Percentiles rank a stretch among this genome's conserved stretches.
Evolutionary conservation across 306 rosid species (phyloP).

Genomic region (Cicer judaicum): DNA sequence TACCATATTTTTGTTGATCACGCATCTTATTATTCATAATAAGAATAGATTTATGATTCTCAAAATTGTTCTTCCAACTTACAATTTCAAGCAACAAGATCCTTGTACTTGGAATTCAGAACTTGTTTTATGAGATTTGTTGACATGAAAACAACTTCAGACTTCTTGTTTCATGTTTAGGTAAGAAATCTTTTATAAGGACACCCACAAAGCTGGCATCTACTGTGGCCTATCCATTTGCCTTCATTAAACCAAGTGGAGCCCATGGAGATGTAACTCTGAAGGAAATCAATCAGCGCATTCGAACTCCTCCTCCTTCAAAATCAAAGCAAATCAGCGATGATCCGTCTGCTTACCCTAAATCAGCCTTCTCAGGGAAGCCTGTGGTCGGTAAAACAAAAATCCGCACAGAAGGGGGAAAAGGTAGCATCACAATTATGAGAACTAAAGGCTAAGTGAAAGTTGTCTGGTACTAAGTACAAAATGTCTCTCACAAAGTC

Average conservation of each 20-base stretch:
- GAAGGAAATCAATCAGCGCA: constrained; percentile 95
- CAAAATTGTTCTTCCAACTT: background rate
- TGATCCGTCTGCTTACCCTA: constrained; percentile 73
- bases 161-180: constrained; percentile 56
- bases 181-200: constrained; percentile 74
- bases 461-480: constrained; percentile 39
- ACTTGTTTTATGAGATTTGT: background rate
- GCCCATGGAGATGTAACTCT: constrained; percentile 93
- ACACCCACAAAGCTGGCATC: constrained; percentile 78
- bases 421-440: constrained; percentile 98
- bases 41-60: background rate
- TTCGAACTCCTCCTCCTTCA: constrained; percentile 74
- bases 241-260: constrained; percentile 93
- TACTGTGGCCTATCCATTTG: constrained; percentile 93
- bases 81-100: background rate
- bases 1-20: background rate
- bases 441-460: constrained; percentile 82
- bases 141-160: constrained; percentile 31
- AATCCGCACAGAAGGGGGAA: constrained; percentile 92
- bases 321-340: constrained; percentile 59
- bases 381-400: constrained; percentile 95
- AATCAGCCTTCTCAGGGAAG: constrained; percentile 97
- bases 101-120: constrained; percentile 8
- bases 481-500: constrained; percentile 35
- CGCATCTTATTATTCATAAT: background rate